These are phyloP conservation scores for Cladosporium sp. DNA, from an alignment of 2,329 filamentous ascomycete species.

Conservation along the genomic window DNA sequence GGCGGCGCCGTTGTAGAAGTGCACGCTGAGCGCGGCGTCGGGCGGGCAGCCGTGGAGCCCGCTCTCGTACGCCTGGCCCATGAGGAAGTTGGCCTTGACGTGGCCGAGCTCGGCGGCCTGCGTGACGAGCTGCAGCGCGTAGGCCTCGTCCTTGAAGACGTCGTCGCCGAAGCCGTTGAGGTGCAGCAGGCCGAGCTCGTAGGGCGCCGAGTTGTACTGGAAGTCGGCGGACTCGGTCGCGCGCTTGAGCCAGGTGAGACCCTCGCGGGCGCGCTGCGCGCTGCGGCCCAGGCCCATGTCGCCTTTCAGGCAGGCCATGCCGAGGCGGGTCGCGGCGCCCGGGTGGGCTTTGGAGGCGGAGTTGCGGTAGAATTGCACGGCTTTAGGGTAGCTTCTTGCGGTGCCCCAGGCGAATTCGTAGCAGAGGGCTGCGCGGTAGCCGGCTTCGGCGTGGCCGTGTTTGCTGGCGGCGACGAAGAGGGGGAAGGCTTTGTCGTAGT, in stretches of 20 bases:
- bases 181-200: constrained; percentile 81
- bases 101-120: constrained; percentile 90
- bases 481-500: constrained; percentile 85
- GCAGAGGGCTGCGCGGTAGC: constrained; percentile 85
- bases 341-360: constrained; percentile 92
- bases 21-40: constrained; percentile 87
- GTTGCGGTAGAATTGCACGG: constrained; percentile 85
- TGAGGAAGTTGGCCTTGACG: constrained; percentile 72
- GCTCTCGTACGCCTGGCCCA: constrained; percentile 97
- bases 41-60: constrained; percentile 79
- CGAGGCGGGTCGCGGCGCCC: constrained; percentile 86
- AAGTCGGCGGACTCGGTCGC: constrained; percentile 81
- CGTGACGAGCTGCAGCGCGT: constrained; percentile 90
- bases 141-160: constrained; percentile 82
- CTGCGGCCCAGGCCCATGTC: constrained; percentile 73
- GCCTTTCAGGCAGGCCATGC: constrained; percentile 80
- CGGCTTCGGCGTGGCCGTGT: constrained; percentile 93
- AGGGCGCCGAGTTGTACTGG: constrained; percentile 90
- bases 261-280: constrained; percentile 66
- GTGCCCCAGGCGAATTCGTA: constrained; percentile 99
- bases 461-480: constrained; percentile 91
- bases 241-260: constrained; percentile 92
- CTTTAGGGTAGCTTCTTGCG: constrained; percentile 81
- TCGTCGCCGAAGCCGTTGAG: constrained; percentile 92
- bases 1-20: constrained; percentile 93